Evolutionary conservation across 2,329 filamentous ascomycete genomes (phyloP), one percentile per base, ranked within the genome.

Genomic region (Chrysosphaeria jannelii): DNA sequence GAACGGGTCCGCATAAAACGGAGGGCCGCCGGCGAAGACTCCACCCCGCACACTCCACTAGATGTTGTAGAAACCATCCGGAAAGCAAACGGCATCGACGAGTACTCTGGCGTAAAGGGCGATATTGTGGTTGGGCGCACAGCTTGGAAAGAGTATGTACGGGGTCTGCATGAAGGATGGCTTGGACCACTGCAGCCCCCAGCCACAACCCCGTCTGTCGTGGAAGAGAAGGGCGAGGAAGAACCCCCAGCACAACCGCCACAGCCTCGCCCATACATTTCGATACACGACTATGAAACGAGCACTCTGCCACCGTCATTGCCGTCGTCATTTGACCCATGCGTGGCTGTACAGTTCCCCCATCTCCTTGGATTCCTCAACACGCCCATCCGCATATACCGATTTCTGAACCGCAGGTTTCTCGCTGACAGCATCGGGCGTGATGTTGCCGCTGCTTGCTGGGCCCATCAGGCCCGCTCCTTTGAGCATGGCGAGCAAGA

Each of bases 111-210:
- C 7, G 51, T 69, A 12, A 57, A 58, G 30, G 85, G 85, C 21
- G 81, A 93, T 39, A 54, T 97, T 24, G 64, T 93, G 10, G 62
- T 97, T 35, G 85, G 85, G 8, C 53, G 81, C 27, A 72, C 91
- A 40, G 68, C 81, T 7, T 97, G 85, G 85, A 97, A 91, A 47
- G 85, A 97, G 45, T 97, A 93, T 41, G 51, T 93, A 13, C 58
- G 79, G 28, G 85, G 85, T 21, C 39, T 93, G 33, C 85, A 97
- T 40, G 85, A 97, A 45, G 85, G 85, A 26, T 97, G 85, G 81
- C 48, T 97, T 13, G 81, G 85, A 0, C 78, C 85, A 6, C 48
- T 89, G 20, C 35, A 27, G 6, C 22, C 13, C 10, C 19, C 25
- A 8, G 23, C 18, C 33, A 14, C 10, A 9, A n/a, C n/a, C n/a